Base-by-base conservation (phyloP, 2,329 filamentous ascomycete genomes). In the Orbilia ellipsospora region DNA sequence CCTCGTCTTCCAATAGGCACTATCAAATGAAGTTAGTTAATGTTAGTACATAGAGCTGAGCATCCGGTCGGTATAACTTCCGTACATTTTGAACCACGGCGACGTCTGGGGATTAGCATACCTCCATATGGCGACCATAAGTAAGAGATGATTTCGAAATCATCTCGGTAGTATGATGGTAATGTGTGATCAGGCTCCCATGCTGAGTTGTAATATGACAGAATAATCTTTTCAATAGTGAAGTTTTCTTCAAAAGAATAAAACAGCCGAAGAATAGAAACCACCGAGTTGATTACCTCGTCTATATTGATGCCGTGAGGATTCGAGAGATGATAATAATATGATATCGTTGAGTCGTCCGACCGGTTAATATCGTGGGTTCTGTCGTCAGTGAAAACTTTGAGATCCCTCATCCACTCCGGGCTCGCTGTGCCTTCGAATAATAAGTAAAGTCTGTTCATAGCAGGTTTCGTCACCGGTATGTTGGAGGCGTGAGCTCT, bases 41-140 rank as follows among this genome's bases (percentile, higher is more conserved):
- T 8, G 10, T 56, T 52, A 52, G 20, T 20, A 13, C 50, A 26
- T 8, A 10, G 18, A 13, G 12, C 50, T 52, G n/a, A 26, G 50
- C 12, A 52, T 36, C 31, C 31, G 10, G 31, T 36, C 31, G 31
- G 31, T n/a, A n/a, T 15, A 48, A 48, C 13, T n/a, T n/a, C 44
- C 44, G 44, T 48, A 48, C 44, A 48, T 48, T 48, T 48, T 18
- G 16, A 48, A 48, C 44, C 6, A n/a, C 44, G 44, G 13, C 16
- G 13, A n/a, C 44, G 44, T 48, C 16, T 42, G 55, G 23, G 40
- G 16, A 26, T 18, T 20, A 20, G 18, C 20, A 45, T 59, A 59
- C 55, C 31, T 40, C 36, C 55, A 45, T 59, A 59, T 5, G 55
- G 55, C 18, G 36, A 59, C 55, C 55, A 59, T 59, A 59, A n/a